These are phyloP conservation scores for Zalaria obscura DNA, from an alignment of 2,329 filamentous ascomycete species.

Conservation along the genomic window DNA sequence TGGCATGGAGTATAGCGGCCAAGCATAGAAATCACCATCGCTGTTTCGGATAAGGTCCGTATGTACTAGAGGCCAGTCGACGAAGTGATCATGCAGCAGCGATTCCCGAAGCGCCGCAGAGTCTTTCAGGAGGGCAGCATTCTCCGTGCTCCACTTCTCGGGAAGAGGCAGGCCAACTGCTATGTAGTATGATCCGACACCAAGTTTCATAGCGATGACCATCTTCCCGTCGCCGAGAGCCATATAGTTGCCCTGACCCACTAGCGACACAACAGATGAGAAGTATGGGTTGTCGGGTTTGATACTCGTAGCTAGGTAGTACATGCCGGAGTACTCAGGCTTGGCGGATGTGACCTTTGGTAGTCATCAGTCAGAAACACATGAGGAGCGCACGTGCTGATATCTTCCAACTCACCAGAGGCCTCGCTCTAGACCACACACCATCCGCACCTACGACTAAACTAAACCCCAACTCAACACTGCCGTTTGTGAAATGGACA, in stretches of 20 bases:
- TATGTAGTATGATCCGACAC: slow-evolving; percentile 11
- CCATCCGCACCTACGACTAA: slow-evolving; percentile 36
- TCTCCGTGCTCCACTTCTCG: slow-evolving; percentile 8
- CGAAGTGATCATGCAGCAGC: slow-evolving; percentile 22
- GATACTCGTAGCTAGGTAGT: slow-evolving; percentile 16
- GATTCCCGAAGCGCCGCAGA: slow-evolving; percentile 22
- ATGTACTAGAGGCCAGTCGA: slow-evolving; percentile 30
- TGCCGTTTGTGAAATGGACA: slow-evolving; percentile 18
- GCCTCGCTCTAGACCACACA: slow-evolving; percentile 27
- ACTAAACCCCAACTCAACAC: slow-evolving; percentile 20
- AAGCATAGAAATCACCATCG: slow-evolving; percentile 22
- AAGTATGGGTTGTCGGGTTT: slow-evolving; percentile 15
- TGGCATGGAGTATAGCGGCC: slow-evolving; percentile 40
- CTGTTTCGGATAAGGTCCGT: slow-evolving; percentile 28
- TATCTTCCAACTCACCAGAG: slow-evolving; percentile 13
- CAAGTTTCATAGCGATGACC: slow-evolving; percentile 9
- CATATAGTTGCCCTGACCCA: slow-evolving; percentile 15
- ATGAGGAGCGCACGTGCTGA: not conserved
- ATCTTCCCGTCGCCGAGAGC: slow-evolving; percentile 9
- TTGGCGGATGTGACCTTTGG: slow-evolving; percentile 18
- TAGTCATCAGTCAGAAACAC: not conserved
- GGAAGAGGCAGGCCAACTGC: slow-evolving; percentile 8
- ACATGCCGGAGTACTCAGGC: slow-evolving; percentile 21
- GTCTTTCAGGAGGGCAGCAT: slow-evolving; percentile 13
- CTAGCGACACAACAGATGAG: slow-evolving; percentile 10